These are phyloP conservation scores for Panaeolus papilionaceus DNA, from an alignment of 768 basidiomycete genomes.

Conservation along the genomic window DNA sequence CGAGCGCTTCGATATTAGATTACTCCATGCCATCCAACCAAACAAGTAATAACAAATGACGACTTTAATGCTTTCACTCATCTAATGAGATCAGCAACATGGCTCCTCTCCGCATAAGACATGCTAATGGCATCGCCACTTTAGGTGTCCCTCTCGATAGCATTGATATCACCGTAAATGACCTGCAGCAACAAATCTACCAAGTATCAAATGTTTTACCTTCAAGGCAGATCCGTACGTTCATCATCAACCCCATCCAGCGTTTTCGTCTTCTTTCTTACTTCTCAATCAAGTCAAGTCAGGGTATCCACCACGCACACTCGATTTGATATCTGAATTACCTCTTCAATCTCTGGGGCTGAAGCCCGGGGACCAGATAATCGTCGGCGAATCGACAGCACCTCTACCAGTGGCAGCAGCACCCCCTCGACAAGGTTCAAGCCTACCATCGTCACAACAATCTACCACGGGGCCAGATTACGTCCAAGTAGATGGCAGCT, in stretches of 20 bases:
- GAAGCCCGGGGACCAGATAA: slow-evolving; percentile 82
- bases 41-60: slow-evolving; percentile 30
- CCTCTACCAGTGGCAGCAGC: slow-evolving; percentile 20
- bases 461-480: slow-evolving; percentile 52
- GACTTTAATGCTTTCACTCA: background rate
- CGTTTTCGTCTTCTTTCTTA: slow-evolving; percentile 7
- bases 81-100: slow-evolving; percentile 39
- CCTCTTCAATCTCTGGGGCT: slow-evolving; percentile 81
- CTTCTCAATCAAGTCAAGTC: slow-evolving; percentile 60
- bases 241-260: background rate
- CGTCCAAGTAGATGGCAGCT: slow-evolving; percentile 67
- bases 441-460: slow-evolving; percentile 19
- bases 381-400: slow-evolving; percentile 58
- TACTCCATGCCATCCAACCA: background rate
- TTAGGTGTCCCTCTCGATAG: slow-evolving; percentile 68
- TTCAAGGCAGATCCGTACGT: slow-evolving; percentile 79
- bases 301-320: slow-evolving; percentile 83
- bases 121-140: slow-evolving; percentile 84
- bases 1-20: slow-evolving; percentile 10
- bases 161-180: slow-evolving; percentile 64
- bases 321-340: slow-evolving; percentile 76
- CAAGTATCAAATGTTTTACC: slow-evolving; percentile 72
- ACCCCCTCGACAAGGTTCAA: slow-evolving; percentile 16
- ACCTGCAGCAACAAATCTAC: slow-evolving; percentile 78
- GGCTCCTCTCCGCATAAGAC: slow-evolving; percentile 80